phyloP scores from a whole-genome alignment of 1,139 yeast species.

The Yamadazyma pseudoaaseri region DNA sequence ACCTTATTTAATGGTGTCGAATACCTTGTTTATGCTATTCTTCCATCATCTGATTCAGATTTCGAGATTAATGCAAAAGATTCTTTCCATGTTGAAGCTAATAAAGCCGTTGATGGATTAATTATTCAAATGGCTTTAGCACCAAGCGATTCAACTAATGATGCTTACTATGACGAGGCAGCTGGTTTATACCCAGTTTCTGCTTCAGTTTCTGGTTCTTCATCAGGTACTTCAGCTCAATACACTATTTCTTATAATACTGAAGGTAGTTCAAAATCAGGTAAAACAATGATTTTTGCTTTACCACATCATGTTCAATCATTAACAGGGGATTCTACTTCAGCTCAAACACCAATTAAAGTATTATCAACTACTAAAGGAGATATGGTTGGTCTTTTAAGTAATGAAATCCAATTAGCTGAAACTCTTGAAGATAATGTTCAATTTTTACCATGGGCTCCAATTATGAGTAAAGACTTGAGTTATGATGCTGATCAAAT shows the following conservation, averaged over 20 bases:
- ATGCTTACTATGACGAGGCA: constrained; percentile 31
- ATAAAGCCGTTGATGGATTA: constrained; percentile 49
- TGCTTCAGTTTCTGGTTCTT: constrained; percentile 29
- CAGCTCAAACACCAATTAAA: constrained; percentile 45
- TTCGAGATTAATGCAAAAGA: constrained; percentile 38
- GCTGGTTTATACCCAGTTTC: constrained; percentile 40
- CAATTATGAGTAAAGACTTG: constrained; percentile 26
- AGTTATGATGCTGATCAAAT: constrained; percentile 53
- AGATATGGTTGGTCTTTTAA: constrained; percentile 55
- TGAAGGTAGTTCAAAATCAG: constrained; percentile 51
- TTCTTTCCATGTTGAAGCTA: constrained; percentile 41
- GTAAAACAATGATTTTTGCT: constrained; percentile 59
- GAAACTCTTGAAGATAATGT: constrained; percentile 52
- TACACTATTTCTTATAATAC: constrained; percentile 55
- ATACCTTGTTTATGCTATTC: constrained; percentile 60
- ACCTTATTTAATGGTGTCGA: constrained; percentile 47
- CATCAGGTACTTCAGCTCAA: constrained; percentile 39
- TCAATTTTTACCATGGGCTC: constrained; percentile 62
- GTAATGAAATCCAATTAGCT: constrained; percentile 47
- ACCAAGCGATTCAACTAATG: constrained; percentile 28
- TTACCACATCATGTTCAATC: constrained; percentile 70
- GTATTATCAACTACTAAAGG: constrained; percentile 68
- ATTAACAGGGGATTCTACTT: constrained; percentile 35
- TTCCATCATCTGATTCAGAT: constrained; percentile 31
- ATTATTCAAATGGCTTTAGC: constrained; percentile 62